A percentile compares a stretch with the other conserved stretches of the same genome.
Evolutionary conservation across 2,329 filamentous ascomycete species (phyloP).

Genomic region (Claviceps lovelessii): DNA sequence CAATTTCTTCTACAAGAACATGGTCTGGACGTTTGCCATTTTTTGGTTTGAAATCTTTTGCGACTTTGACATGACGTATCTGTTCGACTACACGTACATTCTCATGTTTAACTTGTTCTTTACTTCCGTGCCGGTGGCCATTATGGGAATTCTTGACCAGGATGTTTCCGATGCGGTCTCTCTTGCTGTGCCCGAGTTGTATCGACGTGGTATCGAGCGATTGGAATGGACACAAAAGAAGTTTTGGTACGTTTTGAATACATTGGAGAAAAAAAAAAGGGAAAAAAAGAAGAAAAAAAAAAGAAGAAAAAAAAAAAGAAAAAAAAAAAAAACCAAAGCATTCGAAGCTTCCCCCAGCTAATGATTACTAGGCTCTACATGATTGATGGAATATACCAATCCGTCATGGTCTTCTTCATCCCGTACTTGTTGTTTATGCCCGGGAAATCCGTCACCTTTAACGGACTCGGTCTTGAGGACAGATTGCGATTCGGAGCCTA

Average conservation of each 20-base stretch:
- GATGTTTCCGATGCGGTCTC: slow-evolving; percentile 92
- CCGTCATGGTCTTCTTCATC: slow-evolving; percentile 83
- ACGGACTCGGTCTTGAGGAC: slow-evolving; percentile 64
- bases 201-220: slow-evolving; percentile 87
- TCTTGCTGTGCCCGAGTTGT: slow-evolving; percentile 85
- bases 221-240: slow-evolving; percentile 92
- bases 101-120: slow-evolving; percentile 93
- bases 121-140: slow-evolving; percentile 83
- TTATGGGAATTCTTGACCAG: slow-evolving; percentile 94
- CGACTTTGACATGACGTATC: slow-evolving; percentile 90
- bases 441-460: slow-evolving; percentile 54
- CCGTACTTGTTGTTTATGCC: slow-evolving; percentile 65
- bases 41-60: slow-evolving; percentile 97
- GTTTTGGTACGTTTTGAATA: slow-evolving; percentile 59
- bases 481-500: slow-evolving; percentile 75
- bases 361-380: slow-evolving; percentile 60
- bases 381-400: slow-evolving; percentile 89
- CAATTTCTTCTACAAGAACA: slow-evolving; percentile 99
- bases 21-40: slow-evolving; percentile 90
- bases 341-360: neutral
- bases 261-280: neutral
- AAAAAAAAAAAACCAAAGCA: too few relatives aligned
- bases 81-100: slow-evolving; percentile 97
- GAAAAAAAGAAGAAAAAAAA: too few relatives aligned
- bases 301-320: too few relatives aligned